Evolutionary conservation across 2,329 filamentous ascomycete species (phyloP).

Genomic region (Aspergillus transmontanensis): DNA sequence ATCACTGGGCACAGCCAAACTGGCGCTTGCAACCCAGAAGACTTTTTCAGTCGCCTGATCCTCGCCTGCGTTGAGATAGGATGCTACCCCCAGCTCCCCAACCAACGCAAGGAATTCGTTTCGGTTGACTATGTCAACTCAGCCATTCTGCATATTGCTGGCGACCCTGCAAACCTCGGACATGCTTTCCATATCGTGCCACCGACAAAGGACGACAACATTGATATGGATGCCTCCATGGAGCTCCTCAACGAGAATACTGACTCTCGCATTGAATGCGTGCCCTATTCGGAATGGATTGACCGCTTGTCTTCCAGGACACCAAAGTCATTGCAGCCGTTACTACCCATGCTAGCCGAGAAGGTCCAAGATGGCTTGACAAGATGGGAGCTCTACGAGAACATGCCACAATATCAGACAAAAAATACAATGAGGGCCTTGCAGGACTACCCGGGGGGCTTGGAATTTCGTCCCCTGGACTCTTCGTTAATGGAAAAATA

Average conservation of each 20-base stretch:
- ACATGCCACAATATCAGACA: conserved; percentile 25
- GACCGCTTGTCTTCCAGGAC: conserved; percentile 5
- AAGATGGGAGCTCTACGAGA: conserved; percentile 28
- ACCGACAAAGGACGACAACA: conserved; percentile 18
- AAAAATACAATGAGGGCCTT: not conserved
- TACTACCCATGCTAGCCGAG: conserved; percentile 28
- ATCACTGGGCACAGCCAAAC: conserved; percentile 69
- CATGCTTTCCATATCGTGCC: conserved; percentile 25
- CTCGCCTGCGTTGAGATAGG: conserved; percentile 78
- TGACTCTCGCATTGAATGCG: not conserved
- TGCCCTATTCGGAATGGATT: conserved; percentile 23
- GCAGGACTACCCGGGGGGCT: not conserved
- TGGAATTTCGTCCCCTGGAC: no score
- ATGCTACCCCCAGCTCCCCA: conserved; percentile 24
- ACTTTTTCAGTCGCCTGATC: conserved; percentile 78
- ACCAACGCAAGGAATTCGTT: conserved; percentile 30
- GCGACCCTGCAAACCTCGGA: conserved; percentile 10
- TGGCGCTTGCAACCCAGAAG: conserved; percentile 70
- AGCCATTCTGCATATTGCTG: conserved; percentile 25
- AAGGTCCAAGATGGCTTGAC: conserved; percentile 20
- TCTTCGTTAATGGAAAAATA: no score
- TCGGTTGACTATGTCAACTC: conserved; percentile 28
- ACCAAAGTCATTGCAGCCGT: conserved; percentile 14
- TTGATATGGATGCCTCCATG: conserved; percentile 10
- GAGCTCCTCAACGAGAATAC: not conserved